A percentile compares a stretch with the other conserved stretches of the same genome.
These are phyloP conservation scores for Boletus rufocinnamomeus DNA, from an alignment of 768 basidiomycete genomes.

Conservation along the genomic window DNA sequence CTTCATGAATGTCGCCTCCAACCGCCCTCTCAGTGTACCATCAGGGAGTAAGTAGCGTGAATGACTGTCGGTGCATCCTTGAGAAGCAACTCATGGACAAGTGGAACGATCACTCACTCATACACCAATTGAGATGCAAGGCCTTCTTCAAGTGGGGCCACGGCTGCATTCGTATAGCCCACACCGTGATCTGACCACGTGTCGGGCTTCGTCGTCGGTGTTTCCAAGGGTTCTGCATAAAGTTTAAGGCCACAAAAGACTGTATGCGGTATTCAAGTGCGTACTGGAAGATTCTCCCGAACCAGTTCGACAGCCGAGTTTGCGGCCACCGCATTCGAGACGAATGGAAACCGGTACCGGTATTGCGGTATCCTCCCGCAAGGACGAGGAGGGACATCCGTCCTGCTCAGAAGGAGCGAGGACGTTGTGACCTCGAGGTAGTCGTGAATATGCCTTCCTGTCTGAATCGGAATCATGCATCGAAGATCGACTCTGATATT, in stretches of 20 bases:
- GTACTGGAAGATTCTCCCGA: constrained; percentile 6
- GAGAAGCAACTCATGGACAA: background rate
- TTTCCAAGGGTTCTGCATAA: background rate
- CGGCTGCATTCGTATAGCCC: constrained; percentile 13
- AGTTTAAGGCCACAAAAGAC: background rate
- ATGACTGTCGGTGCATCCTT: background rate
- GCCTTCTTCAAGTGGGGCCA: constrained; percentile 5
- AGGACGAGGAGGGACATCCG: background rate
- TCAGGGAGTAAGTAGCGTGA: constrained; percentile 20
- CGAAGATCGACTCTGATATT: background rate
- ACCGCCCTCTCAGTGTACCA: constrained; percentile 21
- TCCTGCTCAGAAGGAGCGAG: background rate
- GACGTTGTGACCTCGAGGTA: background rate
- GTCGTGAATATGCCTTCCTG: background rate
- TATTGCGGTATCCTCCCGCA: background rate
- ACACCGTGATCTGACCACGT: constrained; percentile 22
- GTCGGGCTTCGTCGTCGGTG: constrained; percentile 8
- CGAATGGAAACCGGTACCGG: constrained; percentile 5
- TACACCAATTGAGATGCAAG: constrained; percentile 1
- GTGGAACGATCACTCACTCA: constrained; percentile 3
- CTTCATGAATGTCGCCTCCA: constrained; percentile 18
- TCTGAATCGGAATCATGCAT: constrained; percentile 1
- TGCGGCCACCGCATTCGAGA: constrained; percentile 12
- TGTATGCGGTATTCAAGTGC: background rate
- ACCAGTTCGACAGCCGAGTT: constrained; percentile 11